These are phyloP conservation scores for Calocybe cyanea DNA, from an alignment of 768 basidiomycete genomes.

Conservation along the genomic window DNA sequence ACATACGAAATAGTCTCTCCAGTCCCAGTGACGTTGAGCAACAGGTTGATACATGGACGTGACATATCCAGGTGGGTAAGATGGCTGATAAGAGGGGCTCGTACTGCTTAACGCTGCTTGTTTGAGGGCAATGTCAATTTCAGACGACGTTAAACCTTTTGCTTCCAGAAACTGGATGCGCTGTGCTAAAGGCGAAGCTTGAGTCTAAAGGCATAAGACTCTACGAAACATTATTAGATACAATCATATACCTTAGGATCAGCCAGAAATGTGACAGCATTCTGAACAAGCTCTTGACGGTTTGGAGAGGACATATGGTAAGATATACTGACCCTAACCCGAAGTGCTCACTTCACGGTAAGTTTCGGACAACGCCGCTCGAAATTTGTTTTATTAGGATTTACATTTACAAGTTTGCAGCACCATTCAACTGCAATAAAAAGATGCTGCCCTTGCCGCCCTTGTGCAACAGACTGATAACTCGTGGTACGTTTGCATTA, in stretches of 20 bases:
- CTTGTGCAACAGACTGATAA: conserved; percentile 43
- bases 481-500: conserved; percentile 35
- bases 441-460: conserved; percentile 52
- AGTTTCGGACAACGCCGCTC: conserved; percentile 23
- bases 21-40: conserved; percentile 66
- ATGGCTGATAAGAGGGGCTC: conserved; percentile 17
- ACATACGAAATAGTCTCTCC: conserved; percentile 95
- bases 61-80: conserved; percentile 44
- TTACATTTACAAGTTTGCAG: not conserved
- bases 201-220: conserved; percentile 43
- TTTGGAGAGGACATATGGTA: conserved; percentile 38
- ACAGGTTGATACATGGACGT: conserved; percentile 31
- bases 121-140: conserved; percentile 83
- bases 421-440: conserved; percentile 15
- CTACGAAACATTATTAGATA: conserved; percentile 5
- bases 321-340: conserved; percentile 13
- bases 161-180: conserved; percentile 93
- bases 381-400: conserved; percentile 15
- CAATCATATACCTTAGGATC: conserved; percentile 65
- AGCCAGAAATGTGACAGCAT: conserved; percentile 81
- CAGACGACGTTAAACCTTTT: conserved; percentile 78
- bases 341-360: conserved; percentile 9
- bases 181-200: conserved; percentile 75
- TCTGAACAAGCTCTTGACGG: conserved; percentile 70
- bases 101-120: conserved; percentile 41